phyloP scores from a whole-genome alignment of 1,139 yeast species.

The Suhomyces terraborum region DNA sequence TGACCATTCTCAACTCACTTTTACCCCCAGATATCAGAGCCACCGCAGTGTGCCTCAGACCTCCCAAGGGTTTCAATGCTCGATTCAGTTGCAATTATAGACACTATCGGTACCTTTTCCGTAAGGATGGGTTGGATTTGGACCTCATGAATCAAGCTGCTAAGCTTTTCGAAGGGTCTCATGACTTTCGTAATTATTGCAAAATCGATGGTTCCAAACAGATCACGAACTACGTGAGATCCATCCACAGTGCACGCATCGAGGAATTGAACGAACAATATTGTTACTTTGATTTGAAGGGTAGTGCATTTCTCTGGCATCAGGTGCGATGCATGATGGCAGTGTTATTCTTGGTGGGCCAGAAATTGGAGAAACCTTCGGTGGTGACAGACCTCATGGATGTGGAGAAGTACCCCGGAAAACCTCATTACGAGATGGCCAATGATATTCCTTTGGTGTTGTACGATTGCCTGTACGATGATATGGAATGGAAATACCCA shows the following conservation, averaged over 20 bases:
- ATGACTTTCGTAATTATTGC: constrained; percentile 94
- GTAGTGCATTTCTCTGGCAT: constrained; percentile 96
- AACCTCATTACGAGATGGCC: constrained; percentile 89
- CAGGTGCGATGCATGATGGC: constrained; percentile 98
- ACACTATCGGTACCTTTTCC: constrained; percentile 83
- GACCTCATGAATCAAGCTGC: constrained; percentile 75
- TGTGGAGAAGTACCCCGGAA: constrained; percentile 56
- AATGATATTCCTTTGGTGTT: constrained; percentile 86
- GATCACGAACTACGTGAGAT: constrained; percentile 70
- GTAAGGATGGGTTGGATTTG: constrained; percentile 56
- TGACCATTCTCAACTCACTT: constrained; percentile 70
- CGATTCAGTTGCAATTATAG: constrained; percentile 83
- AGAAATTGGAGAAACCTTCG: constrained; percentile 62
- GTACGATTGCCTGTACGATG: constrained; percentile 79
- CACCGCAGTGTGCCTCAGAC: constrained; percentile 80
- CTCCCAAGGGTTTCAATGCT: constrained; percentile 85
- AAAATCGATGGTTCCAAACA: constrained; percentile 94
- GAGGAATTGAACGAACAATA: constrained; percentile 44
- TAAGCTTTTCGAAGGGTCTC: constrained; percentile 61
- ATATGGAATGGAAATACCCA: constrained; percentile 62
- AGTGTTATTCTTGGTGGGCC: constrained; percentile 76
- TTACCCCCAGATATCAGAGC: constrained; percentile 81
- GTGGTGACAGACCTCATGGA: constrained; percentile 63
- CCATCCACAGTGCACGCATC: constrained; percentile 56
- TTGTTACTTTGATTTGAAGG: constrained; percentile 76